Evolutionary conservation across 371 early-diverging fungal genomes (phyloP).

Genomic region (Mortierella sp.): DNA sequence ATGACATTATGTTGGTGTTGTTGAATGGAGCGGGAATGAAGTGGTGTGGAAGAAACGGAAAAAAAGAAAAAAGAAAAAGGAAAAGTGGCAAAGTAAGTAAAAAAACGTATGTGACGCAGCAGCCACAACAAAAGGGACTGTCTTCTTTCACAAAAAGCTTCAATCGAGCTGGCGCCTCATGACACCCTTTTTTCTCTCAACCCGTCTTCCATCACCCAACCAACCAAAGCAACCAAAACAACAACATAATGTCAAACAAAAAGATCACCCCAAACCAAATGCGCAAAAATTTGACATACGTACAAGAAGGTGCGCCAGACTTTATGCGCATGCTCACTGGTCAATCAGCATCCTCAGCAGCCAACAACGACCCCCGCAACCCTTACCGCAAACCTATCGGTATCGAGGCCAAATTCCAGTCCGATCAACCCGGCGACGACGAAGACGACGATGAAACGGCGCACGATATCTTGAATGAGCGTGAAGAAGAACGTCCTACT

Average conservation of each 20-base stretch:
- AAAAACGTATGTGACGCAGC: not conserved
- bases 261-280: slow-evolving; percentile 52
- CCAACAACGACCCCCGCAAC: slow-evolving; percentile 46
- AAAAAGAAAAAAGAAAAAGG: not conserved
- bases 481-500: slow-evolving; percentile 53
- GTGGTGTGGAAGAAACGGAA: not conserved
- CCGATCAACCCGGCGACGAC: slow-evolving; percentile 13
- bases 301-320: slow-evolving; percentile 46
- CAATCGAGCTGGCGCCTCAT: not conserved
- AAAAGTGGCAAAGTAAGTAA: not conserved
- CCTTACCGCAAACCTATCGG: slow-evolving; percentile 55
- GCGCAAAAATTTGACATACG: slow-evolving; percentile 48
- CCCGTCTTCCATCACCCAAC: not conserved
- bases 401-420: slow-evolving; percentile 54
- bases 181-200: not conserved
- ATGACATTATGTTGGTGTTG: not conserved
- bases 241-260: slow-evolving; percentile 38
- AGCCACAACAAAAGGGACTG: slow-evolving; percentile 6
- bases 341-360: slow-evolving; percentile 27
- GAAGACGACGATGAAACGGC: slow-evolving; percentile 55
- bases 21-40: not conserved
- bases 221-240: not conserved
- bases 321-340: slow-evolving; percentile 59
- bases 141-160: not conserved
- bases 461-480: slow-evolving; percentile 50